Evolutionary conservation across 129 eudicot genomes (phyloP).

Genomic region (Tagetes erecta): DNA sequence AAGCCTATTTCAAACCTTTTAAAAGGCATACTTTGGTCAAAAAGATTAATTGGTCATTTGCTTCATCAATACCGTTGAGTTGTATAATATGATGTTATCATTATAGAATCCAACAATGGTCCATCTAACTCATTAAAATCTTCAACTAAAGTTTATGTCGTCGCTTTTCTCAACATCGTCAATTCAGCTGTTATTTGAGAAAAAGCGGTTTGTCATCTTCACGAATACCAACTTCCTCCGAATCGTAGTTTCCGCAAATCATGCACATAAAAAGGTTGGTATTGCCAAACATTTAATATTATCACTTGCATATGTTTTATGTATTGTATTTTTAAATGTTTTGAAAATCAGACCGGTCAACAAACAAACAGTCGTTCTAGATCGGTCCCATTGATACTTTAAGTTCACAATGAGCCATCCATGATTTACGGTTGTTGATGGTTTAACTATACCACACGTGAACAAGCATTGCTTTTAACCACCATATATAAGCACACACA

Average conservation of each 20-base stretch:
- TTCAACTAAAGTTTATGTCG: constrained; percentile 29
- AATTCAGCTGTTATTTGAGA: constrained; percentile 20
- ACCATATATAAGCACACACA: not conserved
- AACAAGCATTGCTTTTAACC: not conserved
- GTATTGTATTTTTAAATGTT: not conserved
- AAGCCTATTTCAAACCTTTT: constrained; percentile 29
- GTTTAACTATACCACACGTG: constrained; percentile 11
- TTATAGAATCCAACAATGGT: constrained; percentile 36
- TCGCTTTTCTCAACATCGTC: constrained; percentile 10
- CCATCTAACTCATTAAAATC: constrained; percentile 31
- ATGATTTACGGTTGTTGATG: too few species aligned
- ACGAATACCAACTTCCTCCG: constrained; percentile 3
- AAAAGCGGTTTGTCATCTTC: not conserved
- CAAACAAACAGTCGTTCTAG: too few species aligned
- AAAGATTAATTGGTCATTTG: constrained; percentile 30
- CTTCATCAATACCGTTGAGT: constrained; percentile 23
- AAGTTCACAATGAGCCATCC: too few species aligned
- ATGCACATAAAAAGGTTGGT: constrained; percentile 2
- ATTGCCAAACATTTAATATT: too few species aligned
- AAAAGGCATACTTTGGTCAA: constrained; percentile 34
- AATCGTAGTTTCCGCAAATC: constrained; percentile 19
- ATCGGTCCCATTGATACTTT: too few species aligned
- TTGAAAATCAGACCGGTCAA: too few species aligned
- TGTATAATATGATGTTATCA: constrained; percentile 19
- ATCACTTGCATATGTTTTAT: not conserved